phyloP scores from a whole-genome alignment of 176 grass and related monocot genomes.

The Zea luxurians region DNA sequence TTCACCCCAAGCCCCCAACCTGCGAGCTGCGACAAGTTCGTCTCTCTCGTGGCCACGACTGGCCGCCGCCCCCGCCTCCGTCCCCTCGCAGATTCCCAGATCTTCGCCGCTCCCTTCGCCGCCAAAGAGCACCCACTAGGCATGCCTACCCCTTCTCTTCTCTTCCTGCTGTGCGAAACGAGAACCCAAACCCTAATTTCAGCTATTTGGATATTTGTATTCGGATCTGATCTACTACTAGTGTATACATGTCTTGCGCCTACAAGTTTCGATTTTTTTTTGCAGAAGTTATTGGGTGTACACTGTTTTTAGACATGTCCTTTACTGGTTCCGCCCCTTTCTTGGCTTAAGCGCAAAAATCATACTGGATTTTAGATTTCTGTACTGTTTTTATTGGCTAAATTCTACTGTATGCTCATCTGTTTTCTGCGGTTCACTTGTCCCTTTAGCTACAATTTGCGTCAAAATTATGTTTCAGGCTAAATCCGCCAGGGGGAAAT shows the following conservation, averaged over 20 bases:
- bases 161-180: neutral
- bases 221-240: neutral
- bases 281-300: neutral
- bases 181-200: neutral
- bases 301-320: neutral
- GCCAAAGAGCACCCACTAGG: neutral
- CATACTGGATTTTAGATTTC: neutral
- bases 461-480: neutral
- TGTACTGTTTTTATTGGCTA: neutral
- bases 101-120: neutral
- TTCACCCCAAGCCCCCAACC: neutral
- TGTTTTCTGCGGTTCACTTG: neutral
- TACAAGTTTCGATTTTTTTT: neutral
- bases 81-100: neutral
- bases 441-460: neutral
- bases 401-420: neutral
- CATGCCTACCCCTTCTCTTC: neutral
- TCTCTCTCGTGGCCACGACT: neutral
- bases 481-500: conserved; percentile 21
- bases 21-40: neutral
- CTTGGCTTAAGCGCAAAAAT: neutral
- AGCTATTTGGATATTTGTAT: neutral
- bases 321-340: neutral
- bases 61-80: neutral
- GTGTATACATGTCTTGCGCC: neutral